Conservation (phyloP, 352 stramenopile species). For the Pythium phragmitis region DNA sequence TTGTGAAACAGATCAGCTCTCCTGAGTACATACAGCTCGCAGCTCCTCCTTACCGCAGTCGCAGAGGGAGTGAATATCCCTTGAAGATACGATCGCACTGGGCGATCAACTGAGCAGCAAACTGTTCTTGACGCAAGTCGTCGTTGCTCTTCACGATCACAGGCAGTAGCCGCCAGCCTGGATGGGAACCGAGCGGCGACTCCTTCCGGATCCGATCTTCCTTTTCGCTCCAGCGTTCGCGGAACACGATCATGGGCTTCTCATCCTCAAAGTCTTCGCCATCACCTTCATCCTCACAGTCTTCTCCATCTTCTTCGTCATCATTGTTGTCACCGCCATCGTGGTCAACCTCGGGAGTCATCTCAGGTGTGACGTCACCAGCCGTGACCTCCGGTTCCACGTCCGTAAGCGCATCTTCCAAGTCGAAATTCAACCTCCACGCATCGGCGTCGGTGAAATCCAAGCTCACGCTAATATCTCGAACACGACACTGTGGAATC, state of each 20-base stretch:
- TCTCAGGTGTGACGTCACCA: constrained; percentile 10
- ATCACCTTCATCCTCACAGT: constrained; percentile 34
- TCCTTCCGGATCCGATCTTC: constrained; percentile 60
- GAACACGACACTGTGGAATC: constrained; percentile 29
- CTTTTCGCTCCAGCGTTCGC: constrained; percentile 81
- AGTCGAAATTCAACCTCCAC: constrained; percentile 74
- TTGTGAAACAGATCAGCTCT: neutral
- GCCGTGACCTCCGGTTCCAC: constrained; percentile 39
- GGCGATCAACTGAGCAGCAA: constrained; percentile 96
- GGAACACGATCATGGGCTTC: constrained; percentile 77
- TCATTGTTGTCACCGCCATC: constrained; percentile 14
- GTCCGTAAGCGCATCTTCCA: constrained; percentile 66
- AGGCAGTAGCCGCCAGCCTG: constrained; percentile 68
- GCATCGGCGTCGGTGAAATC: constrained; percentile 69
- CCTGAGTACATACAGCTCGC: neutral
- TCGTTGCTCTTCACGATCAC: constrained; percentile 99
- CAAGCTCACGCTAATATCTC: constrained; percentile 68
- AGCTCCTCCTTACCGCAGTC: constrained; percentile 55
- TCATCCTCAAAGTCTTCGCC: constrained; percentile 44
- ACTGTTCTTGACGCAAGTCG: constrained; percentile 97
- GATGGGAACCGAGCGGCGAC: constrained; percentile 52
- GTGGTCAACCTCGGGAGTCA: constrained; percentile 17
- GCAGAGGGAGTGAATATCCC: constrained; percentile 92
- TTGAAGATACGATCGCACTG: constrained; percentile 95
- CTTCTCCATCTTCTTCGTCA: constrained; percentile 43